phyloP scores from a whole-genome alignment of 768 basidiomycete species.

The Agaricus blazei region DNA sequence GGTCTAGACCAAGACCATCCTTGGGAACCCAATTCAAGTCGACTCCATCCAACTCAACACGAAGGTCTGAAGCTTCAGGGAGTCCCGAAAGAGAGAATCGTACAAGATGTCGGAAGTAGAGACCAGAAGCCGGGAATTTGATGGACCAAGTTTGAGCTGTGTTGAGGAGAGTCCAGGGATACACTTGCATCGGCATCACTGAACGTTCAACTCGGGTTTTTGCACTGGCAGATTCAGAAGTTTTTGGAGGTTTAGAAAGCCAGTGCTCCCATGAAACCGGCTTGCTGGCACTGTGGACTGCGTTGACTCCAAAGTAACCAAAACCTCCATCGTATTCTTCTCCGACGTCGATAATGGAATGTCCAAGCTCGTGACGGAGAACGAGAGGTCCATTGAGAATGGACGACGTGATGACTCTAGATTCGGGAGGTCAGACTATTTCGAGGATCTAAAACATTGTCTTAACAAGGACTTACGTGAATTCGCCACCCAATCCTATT shows the following conservation, averaged over 20 bases:
- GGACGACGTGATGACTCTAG: constrained; percentile 72
- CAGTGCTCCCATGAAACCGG: constrained; percentile 68
- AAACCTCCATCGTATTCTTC: constrained; percentile 83
- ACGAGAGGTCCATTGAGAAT: constrained; percentile 69
- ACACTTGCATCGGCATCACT: constrained; percentile 69
- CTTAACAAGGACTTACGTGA: constrained; percentile 48
- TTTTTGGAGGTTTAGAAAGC: constrained; percentile 35
- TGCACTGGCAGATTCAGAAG: neutral
- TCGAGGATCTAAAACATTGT: neutral
- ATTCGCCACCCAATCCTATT: constrained; percentile 69
- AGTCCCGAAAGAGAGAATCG: constrained; percentile 73
- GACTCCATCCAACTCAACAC: constrained; percentile 53
- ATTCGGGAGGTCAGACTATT: neutral
- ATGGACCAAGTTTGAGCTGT: constrained; percentile 52
- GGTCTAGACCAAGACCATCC: constrained; percentile 54
- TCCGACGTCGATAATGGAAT: constrained; percentile 73
- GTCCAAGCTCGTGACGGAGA: constrained; percentile 75
- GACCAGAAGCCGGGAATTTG: constrained; percentile 59
- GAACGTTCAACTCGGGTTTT: constrained; percentile 54
- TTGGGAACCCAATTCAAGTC: constrained; percentile 58
- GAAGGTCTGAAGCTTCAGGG: constrained; percentile 46
- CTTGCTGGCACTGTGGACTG: constrained; percentile 36
- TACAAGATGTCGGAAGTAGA: constrained; percentile 54
- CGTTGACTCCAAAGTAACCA: constrained; percentile 69
- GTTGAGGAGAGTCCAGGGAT: constrained; percentile 74